Base-by-base conservation (phyloP, 176 grass and related monocot genomes). In the Carex scoparia region DNA sequence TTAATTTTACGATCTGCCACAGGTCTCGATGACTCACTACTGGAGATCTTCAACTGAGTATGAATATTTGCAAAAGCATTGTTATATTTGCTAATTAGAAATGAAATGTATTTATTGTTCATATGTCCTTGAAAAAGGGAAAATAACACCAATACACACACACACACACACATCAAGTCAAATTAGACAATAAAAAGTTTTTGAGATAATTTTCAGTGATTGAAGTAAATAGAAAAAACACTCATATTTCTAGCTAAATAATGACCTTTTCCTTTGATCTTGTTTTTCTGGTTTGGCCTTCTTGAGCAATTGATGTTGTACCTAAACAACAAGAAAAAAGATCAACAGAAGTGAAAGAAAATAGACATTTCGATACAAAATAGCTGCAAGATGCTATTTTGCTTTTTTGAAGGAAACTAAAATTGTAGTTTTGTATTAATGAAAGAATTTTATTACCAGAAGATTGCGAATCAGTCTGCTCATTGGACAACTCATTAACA, bases 181-280 rank as follows among this genome's bases (percentile, higher is more conserved):
- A 59, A 55, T 81, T 31, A 33, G 71, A 84, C 38, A 28, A 51
- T 53, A 53, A 85, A 57, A 32, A 85, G 56, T 65, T 55, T 9
- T 89, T 33, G 81, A 49, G 32, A 68, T 88, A 44, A 37, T 13
- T 63, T 65, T 35, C 82, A 72, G 1, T 56, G 74, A 32, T 57
- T 18, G 13, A 79, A 28, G 7, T 63, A 59, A 61, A 65, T 79
- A 83, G 54, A 67, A n/a, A 40, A 79, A 58, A 79, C 53, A 79
- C 28, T 58, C 74, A 79, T 57, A 10, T 79, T 72, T 72, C 16
- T 72, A 72, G 69, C 69, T 58, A 79, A 57, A 79, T 33, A 79
- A 79, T 58, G 10, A 99, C 96, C 90, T 99, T 99, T 62, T 90
- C 93, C 55, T 92, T 90, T 3, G 66, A 86, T 84, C 90, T 99